Percentiles rank a stretch among this genome's conserved stretches.
Conservation (phyloP, 75 land plant genomes). For the Pinus taeda region DNA sequence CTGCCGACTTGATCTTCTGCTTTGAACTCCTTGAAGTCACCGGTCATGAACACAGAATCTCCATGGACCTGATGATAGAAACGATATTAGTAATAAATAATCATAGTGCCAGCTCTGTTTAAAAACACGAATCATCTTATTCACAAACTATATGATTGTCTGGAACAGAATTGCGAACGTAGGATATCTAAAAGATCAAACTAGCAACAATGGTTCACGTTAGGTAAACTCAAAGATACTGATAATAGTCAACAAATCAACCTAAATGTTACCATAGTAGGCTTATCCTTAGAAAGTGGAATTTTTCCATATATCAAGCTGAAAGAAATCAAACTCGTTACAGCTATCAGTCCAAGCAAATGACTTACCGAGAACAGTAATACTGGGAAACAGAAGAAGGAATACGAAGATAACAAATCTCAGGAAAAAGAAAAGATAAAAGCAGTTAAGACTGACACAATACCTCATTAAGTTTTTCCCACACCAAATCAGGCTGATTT, state of each 20-base stretch:
- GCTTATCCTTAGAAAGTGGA: neutral
- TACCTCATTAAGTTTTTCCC: constrained; percentile 98
- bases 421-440: neutral
- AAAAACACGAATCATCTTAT: neutral
- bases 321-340: neutral
- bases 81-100: constrained; percentile 6
- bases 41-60: constrained; percentile 72
- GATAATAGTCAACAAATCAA: neutral
- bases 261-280: neutral
- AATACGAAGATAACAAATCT: neutral
- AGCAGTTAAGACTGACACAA: neutral
- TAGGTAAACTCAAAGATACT: neutral
- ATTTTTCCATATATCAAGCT: neutral
- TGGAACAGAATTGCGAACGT: neutral
- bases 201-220: neutral
- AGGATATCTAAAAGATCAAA: neutral
- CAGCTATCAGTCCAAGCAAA: neutral
- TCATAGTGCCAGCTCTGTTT: neutral
- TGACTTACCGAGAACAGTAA: neutral
- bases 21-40: constrained; percentile 70
- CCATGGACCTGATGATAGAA: constrained; percentile 73
- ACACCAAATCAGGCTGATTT: constrained; percentile 89
- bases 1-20: constrained; percentile 43
- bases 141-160: neutral
- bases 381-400: neutral